Percentiles rank a stretch among this genome's conserved stretches.
Evolutionary conservation across 192 early-diverging fungal species (phyloP).

Genomic region (Coemansia erecta): DNA sequence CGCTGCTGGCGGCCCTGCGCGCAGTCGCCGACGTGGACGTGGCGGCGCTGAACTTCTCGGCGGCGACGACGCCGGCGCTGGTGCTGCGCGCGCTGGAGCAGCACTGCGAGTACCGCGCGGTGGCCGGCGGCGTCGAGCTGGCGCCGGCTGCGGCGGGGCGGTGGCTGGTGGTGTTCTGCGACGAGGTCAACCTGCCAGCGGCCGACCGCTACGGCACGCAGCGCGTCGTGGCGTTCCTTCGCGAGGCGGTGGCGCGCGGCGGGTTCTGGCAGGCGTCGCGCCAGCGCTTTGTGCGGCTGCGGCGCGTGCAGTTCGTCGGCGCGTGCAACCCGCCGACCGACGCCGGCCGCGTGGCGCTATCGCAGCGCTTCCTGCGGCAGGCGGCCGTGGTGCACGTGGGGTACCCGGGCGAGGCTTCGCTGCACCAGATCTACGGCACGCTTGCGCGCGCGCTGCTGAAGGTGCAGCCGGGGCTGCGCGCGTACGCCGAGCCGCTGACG

Average conservation of each 20-base stretch:
- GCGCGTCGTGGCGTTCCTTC: conserved; percentile 93
- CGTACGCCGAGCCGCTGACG: conserved; percentile 88
- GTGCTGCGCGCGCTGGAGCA: conserved; percentile 96
- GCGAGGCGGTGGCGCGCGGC: conserved; percentile 90
- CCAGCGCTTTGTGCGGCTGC: conserved; percentile 90
- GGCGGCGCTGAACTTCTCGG: conserved; percentile 97
- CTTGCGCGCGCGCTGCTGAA: conserved; percentile 92
- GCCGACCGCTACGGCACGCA: conserved; percentile 97
- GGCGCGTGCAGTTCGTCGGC: conserved; percentile 98
- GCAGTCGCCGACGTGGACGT: conserved; percentile 95
- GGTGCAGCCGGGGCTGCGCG: conserved; percentile 84
- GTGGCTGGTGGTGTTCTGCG: conserved; percentile 99
- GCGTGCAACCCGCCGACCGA: conserved; percentile 99
- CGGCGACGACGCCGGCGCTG: conserved; percentile 93
- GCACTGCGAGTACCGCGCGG: conserved; percentile 97
- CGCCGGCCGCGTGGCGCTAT: conserved; percentile 93
- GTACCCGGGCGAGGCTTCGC: conserved; percentile 90
- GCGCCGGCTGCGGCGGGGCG: conserved; percentile 79
- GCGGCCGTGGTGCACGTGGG: conserved; percentile 97
- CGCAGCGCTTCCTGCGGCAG: conserved; percentile 95
- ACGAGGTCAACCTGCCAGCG: conserved; percentile 98
- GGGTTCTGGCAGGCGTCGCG: conserved; percentile 95
- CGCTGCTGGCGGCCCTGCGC: conserved; percentile 91
- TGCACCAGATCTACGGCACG: conserved; percentile 94
- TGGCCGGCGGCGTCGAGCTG: conserved; percentile 84